A percentile compares a stretch with the other conserved stretches of the same genome.
These are phyloP conservation scores for Malus hybrid DNA, from an alignment of 331 rosid species.

Conservation along the genomic window DNA sequence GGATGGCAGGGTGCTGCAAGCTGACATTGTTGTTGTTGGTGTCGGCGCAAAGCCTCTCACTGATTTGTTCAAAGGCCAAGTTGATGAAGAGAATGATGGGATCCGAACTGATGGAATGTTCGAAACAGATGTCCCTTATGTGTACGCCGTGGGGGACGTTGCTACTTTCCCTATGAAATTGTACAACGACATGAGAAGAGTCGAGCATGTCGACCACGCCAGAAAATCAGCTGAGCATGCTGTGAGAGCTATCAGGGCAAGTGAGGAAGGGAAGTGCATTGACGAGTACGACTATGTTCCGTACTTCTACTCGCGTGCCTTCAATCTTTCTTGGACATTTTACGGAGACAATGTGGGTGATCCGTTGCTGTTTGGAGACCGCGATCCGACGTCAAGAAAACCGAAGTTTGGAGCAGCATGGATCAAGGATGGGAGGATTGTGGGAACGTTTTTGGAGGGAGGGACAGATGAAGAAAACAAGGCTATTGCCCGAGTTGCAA, in stretches of 20 bases:
- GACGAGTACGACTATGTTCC: conserved; percentile 35
- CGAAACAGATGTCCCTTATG: conserved; percentile 11
- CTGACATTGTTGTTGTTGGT: conserved; percentile 41
- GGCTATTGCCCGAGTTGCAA: conserved; percentile 28
- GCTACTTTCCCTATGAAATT: conserved; percentile 30
- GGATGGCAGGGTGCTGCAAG: conserved; percentile 28
- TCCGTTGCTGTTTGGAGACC: conserved; percentile 27
- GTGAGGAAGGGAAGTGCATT: conserved; percentile 8
- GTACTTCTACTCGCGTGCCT: conserved; percentile 31
- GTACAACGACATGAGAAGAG: conserved; percentile 34
- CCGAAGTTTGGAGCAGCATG: conserved; percentile 43
- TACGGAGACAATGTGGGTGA: conserved; percentile 43
- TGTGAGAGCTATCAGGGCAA: conserved; percentile 29
- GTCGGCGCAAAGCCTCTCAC: conserved; percentile 30
- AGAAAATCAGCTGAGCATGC: conserved; percentile 40
- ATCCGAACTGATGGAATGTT: conserved; percentile 30
- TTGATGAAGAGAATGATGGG: conserved; percentile 26
- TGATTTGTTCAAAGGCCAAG: conserved; percentile 28
- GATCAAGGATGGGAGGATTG: conserved; percentile 29
- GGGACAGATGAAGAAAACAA: conserved; percentile 34
- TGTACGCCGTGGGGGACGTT: conserved; percentile 37
- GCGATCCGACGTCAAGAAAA: not conserved
- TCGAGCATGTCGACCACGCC: conserved; percentile 46
- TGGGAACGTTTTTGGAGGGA: conserved; percentile 44
- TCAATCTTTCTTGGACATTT: conserved; percentile 40